Percentiles rank a stretch among this genome's conserved stretches.
Conservation (phyloP, 306 rosid genomes). For the Bauhinia variegata region DNA sequence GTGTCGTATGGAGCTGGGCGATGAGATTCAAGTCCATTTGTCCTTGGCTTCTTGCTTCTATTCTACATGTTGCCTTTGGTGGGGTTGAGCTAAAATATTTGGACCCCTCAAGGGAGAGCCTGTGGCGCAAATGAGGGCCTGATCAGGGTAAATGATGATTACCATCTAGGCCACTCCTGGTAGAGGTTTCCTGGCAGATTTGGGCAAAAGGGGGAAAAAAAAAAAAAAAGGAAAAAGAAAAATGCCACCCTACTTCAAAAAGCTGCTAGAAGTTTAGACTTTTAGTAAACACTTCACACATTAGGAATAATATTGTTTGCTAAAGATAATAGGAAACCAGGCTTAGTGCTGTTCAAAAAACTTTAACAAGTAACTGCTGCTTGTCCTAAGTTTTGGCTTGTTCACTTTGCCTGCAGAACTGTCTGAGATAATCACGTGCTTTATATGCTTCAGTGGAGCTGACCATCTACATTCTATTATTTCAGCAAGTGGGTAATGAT, state of each 20-base stretch:
- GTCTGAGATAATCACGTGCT: slow-evolving; percentile 21
- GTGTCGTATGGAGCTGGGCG: no score
- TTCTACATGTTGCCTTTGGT: no score
- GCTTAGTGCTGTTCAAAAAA: slow-evolving; percentile 3
- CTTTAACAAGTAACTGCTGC: slow-evolving; percentile 8
- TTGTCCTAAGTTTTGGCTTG: slow-evolving; percentile 21
- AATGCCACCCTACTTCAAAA: not conserved
- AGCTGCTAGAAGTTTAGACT: slow-evolving; percentile 22
- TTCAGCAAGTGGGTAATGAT: slow-evolving; percentile 98
- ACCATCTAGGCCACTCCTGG: no score
- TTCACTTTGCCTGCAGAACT: slow-evolving; percentile 20
- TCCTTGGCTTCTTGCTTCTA: no score
- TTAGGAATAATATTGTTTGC: not conserved
- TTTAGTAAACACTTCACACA: not conserved
- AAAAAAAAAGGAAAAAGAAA: no score
- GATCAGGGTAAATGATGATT: no score
- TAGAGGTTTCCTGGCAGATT: no score
- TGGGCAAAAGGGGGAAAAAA: no score
- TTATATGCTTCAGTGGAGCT: slow-evolving; percentile 32
- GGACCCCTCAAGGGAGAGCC: no score
- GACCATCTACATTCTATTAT: slow-evolving; percentile 37
- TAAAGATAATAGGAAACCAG: slow-evolving; percentile 19
- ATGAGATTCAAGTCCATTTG: no score
- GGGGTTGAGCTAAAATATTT: no score
- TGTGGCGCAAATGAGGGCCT: no score